Conservation (phyloP, 768 basidiomycete species). For the Arthromyces matolae region DNA sequence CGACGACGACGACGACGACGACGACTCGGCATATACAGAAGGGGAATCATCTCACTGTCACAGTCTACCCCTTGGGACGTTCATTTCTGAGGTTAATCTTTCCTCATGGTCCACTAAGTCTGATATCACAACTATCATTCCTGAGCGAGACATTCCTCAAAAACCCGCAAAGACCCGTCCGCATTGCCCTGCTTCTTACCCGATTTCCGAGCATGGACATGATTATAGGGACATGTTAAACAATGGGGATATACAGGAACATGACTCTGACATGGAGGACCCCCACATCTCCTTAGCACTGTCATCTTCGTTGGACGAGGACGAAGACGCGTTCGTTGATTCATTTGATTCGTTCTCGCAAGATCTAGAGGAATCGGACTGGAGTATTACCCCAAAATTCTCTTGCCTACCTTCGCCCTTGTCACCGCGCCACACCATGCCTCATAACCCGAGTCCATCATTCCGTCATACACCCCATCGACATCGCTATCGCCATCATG, state of each 20-base stretch:
- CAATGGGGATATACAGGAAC: conserved; percentile 22
- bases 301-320: neutral
- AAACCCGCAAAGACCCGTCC: neutral
- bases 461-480: conserved; percentile 28
- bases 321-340: conserved; percentile 8
- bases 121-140: conserved; percentile 19
- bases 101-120: conserved; percentile 11
- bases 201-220: conserved; percentile 2
- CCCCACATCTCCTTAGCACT: conserved; percentile 10
- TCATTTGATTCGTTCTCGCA: conserved; percentile 1
- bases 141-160: conserved; percentile 5
- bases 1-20: neutral
- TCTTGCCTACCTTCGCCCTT: conserved; percentile 37
- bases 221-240: conserved; percentile 10
- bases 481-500: conserved; percentile 51
- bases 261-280: conserved; percentile 20
- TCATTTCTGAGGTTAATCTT: conserved; percentile 2
- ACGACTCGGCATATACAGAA: conserved; percentile 6
- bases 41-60: conserved; percentile 1
- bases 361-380: conserved; percentile 15
- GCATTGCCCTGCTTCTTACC: conserved; percentile 12
- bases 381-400: conserved; percentile 28
- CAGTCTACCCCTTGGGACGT: conserved; percentile 1
- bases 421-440: conserved; percentile 28
- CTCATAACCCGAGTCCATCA: conserved; percentile 7